Base-by-base conservation (phyloP, 495 filamentous ascomycete species). In the Chaetomium fimeti region DNA sequence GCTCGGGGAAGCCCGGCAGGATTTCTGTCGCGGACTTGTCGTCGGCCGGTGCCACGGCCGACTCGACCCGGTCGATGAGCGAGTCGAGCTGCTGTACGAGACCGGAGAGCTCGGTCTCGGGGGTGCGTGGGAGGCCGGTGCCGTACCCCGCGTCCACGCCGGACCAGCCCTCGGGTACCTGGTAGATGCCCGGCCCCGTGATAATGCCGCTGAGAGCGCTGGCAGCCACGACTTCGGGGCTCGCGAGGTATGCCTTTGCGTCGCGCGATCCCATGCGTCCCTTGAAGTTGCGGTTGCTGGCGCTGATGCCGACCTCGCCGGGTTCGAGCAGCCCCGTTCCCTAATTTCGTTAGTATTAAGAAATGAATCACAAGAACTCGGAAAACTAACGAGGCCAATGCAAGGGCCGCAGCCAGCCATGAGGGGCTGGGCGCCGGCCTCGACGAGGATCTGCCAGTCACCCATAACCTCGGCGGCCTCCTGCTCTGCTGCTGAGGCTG, bases 231-330 rank as follows among this genome's bases (percentile, higher is more conserved):
- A 97, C 89, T 66, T 97, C 93, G 5, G 94, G 93, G 64, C 87
- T 92, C 11, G 87, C 90, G 3, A 98, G 86, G 73, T 98, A 98
- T 0, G 92, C 91, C 66, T 91, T 89, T 0, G 92, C 91, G 6
- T 92, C 87, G 9, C 82, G 86, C 7, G 82, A 87, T 5, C 93
- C 93, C 92, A 97, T 96, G 24, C 93, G 85, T 0, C 91, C 93
- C 77, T 94, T 93, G 81, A 96, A 97, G 75, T 96, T 97, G 22
- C 93, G 86, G 79, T 97, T 97, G 57, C 84, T 88, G 0, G 91
- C 90, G 66, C 84, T 88, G 70, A 97, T 95, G n/a, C 93, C 93
- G 29, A 93, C 87, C 77, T 97, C 91, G 2, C 90, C 91, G 12
- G 86, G 83, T 69, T 97, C 89, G 0, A 97, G 83, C 0, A 97